Evolutionary conservation across 331 rosid genomes (phyloP).

Genomic region (Rhamnella rubrinervis): DNA sequence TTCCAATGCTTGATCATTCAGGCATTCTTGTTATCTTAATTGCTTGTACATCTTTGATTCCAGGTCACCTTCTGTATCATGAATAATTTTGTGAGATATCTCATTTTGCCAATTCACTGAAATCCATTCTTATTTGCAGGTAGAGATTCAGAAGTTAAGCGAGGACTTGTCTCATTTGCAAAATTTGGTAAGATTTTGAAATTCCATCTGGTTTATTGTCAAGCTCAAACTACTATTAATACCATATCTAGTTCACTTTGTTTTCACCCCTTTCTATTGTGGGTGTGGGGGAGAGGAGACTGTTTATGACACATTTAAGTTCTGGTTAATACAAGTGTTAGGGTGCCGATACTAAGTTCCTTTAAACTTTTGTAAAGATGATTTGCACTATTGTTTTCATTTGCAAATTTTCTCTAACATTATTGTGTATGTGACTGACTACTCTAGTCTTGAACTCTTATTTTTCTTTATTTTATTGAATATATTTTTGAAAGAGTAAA

Average conservation of each 20-base stretch:
- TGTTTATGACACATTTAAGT: neutral
- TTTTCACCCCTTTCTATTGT: neutral
- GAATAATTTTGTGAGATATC: conserved; percentile 28
- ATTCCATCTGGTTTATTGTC: conserved; percentile 3
- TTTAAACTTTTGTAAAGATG: too few species aligned
- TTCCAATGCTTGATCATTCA: neutral
- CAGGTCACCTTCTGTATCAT: conserved; percentile 75
- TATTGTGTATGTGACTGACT: too few species aligned
- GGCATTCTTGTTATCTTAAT: neutral
- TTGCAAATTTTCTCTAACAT: too few species aligned
- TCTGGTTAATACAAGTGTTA: too few species aligned
- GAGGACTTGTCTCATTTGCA: conserved; percentile 47
- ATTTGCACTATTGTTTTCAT: too few species aligned
- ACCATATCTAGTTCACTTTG: conserved; percentile 12
- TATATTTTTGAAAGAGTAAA: too few species aligned
- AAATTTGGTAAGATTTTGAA: conserved; percentile 55
- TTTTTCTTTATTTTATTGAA: neutral
- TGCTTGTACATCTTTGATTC: neutral
- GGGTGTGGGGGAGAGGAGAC: neutral
- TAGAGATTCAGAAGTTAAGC: conserved; percentile 55
- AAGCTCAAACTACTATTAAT: conserved; percentile 13
- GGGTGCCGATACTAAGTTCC: too few species aligned
- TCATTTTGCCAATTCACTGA: neutral
- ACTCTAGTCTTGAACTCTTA: too few species aligned
- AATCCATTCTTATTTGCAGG: conserved; percentile 51